Base-by-base conservation (phyloP, 2,329 filamentous ascomycete species). In the Colletotrichum melonis region DNA sequence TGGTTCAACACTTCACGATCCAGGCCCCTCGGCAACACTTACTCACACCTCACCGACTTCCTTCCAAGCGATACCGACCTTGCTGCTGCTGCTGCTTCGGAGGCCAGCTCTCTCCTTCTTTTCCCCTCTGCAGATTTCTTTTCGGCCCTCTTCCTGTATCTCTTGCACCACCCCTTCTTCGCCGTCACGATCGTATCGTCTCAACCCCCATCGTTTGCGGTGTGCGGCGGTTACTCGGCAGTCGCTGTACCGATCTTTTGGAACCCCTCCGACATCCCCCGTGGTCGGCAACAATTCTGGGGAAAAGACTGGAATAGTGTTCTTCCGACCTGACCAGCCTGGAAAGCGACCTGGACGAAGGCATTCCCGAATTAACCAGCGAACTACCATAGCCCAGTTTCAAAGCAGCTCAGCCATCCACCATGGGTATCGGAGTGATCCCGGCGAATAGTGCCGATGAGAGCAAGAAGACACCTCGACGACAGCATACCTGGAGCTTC, bases 401-500 rank as follows among this genome's bases (percentile, higher is more conserved):
- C 11, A 22, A 49, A 22, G 19, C 19, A 49, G 42, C 42, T 8
- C 8, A 42, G 19, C 42, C 42, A 70, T 42, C 28, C 57, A 68
- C 24, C 38, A 73, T 73, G 71, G 71, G 71, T 30, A 73, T 73
- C 67, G 71, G 71, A 71, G 71, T 71, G 24, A 73, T 73, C 49
- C 71, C 71, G 22, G 71, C 71, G 38, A 67, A 22, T 11, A 49
- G 71, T 42, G 60, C 71, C 24, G 70, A 64, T 19, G 71, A 71
- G 19, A 67, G 55, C 4, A 73, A 66, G 62, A 60, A 52, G 38
- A 66, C 60, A 56, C 77, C 81, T 74, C 73, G 78, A 65, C 77
- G 81, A 63, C 79, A 78, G 66, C 82, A 85, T 63, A 86, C 84
- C 14, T 85, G 81, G 80, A 84, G 78, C 75, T 84, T 85, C 69